These are phyloP conservation scores for Exophiala bonariae DNA, from an alignment of 2,329 filamentous ascomycete species.

Conservation along the genomic window DNA sequence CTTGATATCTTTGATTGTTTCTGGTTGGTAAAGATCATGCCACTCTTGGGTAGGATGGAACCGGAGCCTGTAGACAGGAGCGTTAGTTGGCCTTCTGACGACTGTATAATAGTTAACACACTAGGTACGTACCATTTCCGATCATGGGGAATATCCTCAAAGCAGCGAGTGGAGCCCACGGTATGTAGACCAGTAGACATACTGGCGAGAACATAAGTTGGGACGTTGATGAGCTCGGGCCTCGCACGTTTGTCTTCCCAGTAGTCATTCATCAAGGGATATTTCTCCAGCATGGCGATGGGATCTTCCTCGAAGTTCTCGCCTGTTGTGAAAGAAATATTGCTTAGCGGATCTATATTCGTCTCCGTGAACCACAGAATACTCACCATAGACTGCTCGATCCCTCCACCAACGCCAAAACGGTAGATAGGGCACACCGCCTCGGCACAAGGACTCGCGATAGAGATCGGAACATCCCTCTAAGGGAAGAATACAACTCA, in stretches of 20 bases:
- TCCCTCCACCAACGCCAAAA: conserved; percentile 11
- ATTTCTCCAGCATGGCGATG: conserved; percentile 12
- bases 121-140: conserved; percentile 46
- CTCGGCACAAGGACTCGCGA: conserved; percentile 9
- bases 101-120: no score
- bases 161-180: conserved; percentile 40
- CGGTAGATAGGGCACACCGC: conserved; percentile 9
- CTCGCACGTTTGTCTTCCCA: no score
- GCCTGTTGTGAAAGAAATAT: no score
- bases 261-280: no score
- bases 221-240: conserved; percentile 34
- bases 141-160: conserved; percentile 36
- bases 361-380: neutral
- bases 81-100: no score
- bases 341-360: no score
- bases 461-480: no score
- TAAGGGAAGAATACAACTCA: no score
- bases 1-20: conserved; percentile 38
- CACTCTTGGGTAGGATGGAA: conserved; percentile 45
- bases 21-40: conserved; percentile 43
- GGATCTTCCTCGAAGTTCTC: conserved; percentile 10
- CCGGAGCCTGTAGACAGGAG: conserved; percentile 29
- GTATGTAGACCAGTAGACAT: conserved; percentile 37
- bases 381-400: conserved; percentile 9
- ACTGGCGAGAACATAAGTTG: conserved; percentile 37